A percentile compares a stretch with the other conserved stretches of the same genome.
phyloP scores from a whole-genome alignment of 176 grass and related monocot genomes.

The Poa annua region DNA sequence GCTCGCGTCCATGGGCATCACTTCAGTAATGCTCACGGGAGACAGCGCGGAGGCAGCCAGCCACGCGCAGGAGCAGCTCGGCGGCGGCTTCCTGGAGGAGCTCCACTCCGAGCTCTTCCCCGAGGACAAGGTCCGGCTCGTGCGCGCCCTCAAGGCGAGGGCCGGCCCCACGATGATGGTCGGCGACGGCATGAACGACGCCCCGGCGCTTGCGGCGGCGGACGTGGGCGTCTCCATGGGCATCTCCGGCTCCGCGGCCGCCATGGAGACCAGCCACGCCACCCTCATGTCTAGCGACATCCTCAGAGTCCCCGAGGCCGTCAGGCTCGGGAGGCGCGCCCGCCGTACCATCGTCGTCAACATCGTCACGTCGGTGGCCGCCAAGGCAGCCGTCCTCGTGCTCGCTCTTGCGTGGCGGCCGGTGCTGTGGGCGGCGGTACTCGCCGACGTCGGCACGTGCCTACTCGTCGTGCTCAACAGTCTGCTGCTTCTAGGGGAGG shows the following conservation, averaged over 20 bases:
- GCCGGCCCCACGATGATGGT: constrained; percentile 65
- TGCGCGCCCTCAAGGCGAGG: constrained; percentile 35
- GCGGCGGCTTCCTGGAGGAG: constrained; percentile 43
- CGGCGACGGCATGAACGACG: constrained; percentile 86
- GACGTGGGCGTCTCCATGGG: constrained; percentile 79
- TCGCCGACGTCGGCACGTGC: constrained; percentile 5
- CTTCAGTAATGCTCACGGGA: constrained; percentile 69
- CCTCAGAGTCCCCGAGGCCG: constrained; percentile 48
- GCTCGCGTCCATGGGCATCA: constrained; percentile 64
- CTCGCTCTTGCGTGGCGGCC: neutral
- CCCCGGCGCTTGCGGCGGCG: constrained; percentile 64
- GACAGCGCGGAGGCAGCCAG: constrained; percentile 57
- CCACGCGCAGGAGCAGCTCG: constrained; percentile 58
- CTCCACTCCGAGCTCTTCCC: constrained; percentile 67
- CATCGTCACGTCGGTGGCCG: constrained; percentile 43
- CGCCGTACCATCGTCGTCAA: constrained; percentile 52
- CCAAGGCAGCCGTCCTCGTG: neutral
- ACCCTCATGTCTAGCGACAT: constrained; percentile 80
- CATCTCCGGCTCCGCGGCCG: constrained; percentile 63
- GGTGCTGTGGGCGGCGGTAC: neutral
- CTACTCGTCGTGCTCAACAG: constrained; percentile 10
- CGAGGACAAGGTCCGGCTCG: constrained; percentile 62
- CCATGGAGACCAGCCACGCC: constrained; percentile 71
- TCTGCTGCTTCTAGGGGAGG: neutral
- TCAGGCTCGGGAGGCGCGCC: constrained; percentile 46